Base-by-base conservation (phyloP, 345 rosid species). In the Reutealis trisperma region DNA sequence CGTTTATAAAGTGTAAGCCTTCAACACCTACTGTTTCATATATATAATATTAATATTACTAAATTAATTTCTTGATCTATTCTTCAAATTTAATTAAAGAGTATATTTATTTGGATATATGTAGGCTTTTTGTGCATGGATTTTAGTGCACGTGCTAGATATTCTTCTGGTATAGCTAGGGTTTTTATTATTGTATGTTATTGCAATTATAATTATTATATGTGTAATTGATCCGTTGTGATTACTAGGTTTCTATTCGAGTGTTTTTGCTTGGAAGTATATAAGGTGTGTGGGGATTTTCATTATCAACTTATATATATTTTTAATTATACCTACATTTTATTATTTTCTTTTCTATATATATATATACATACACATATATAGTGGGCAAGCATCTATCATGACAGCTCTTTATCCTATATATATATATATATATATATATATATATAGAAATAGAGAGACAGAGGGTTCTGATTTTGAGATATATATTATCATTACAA, bases 111-210 rank as follows among this genome's bases (percentile, higher is more conserved):
- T 47, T 47, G 51, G 51, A 47, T 47, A 47, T 41, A 13, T 74
- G 55, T 55, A 60, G 81, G 69, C 76, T 59, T 71, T 67, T 66
- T 81, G 34, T 79, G 83, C 82, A 76, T 83, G 86, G 86, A 85
- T 74, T 76, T 71, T 81, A 79, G 83, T 71, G 75, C 86, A 81
- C 80, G 75, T 83, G 84, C 81, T 71, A 19, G 27, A 30, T 67
- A 81, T 74, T 83, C 84, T 74, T 70, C 63, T 25, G 45, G 32
- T 54, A 54, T 32, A 8, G 47, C 65, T 63, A 63, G 49, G 27
- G 72, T 24, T n/a, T 25, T 51, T 37, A 37, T 37, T 37, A 37
- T 5, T 37, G n/a, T n/a, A n/a, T n/a, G 41, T 37, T 37, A 37
- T 15, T 44, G 8, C 1, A 6, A 9, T 60, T 22, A 24, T 60